Evolutionary conservation across 768 basidiomycete species (phyloP), one percentile per base, ranked within the genome.

Genomic region (Naganishia vishniacii): DNA sequence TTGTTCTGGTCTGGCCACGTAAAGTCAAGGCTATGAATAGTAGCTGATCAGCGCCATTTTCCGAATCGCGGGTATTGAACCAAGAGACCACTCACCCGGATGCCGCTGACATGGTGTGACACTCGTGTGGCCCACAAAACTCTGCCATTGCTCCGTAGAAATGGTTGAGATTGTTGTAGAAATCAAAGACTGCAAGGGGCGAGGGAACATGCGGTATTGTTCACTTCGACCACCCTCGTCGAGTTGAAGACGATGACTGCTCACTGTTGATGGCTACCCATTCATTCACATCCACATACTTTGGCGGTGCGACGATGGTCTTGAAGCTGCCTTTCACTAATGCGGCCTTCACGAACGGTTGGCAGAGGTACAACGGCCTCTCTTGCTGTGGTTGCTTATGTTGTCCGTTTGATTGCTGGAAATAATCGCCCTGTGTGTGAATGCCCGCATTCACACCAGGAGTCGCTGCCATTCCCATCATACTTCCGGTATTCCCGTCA

Each of bases 281-380:
- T 75, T 95, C 92, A 83, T 91, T 93, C 64, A 90, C 86, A 74
- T 94, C 91, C 29, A 89, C 87, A 70, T 93, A 95, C 76, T 94
- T 95, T 7, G 94, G 94, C 60, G 91, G 82, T 79, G 91, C 88
- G 63, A 97, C 92, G 71, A 98, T 97, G 3, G 92, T 95, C 81
- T 94, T 97, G 81, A 95, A 97, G 78, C 92, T 95, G 25, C 94
- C 94, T 77, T 94, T 97, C 65, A 98, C 93, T 46, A 98, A 83
- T 0, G 94, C 91, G 1, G 91, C 88, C 70, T 94, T 92, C 61
- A 88, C 90, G 76, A 98, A 98, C 3, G 93, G 93, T 60, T 88
- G 88, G 77, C 88, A 94, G 12, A 97, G 83, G 74, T 94, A 95
- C 18, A 97, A 61, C 7, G 78, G 78, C 61, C 73, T 75, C 65